Evolutionary conservation across 805 yeast genomes (phyloP).

Genomic region (Candida taoyuanica): DNA sequence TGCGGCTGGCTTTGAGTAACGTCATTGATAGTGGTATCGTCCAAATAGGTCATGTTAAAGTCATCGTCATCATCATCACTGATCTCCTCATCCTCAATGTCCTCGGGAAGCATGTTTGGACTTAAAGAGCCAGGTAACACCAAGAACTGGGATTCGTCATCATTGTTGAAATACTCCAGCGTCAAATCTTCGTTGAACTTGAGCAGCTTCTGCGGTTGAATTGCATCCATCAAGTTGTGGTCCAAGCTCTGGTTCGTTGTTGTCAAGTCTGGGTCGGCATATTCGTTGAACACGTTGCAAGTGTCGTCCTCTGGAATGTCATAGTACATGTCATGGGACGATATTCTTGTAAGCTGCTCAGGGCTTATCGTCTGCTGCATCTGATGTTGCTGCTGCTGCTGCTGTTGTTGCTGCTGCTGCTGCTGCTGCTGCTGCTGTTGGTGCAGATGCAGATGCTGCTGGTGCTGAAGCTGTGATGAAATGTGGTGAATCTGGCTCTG

Average conservation of each 20-base stretch:
- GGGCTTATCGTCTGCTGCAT: slow-evolving; percentile 4
- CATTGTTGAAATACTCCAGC: slow-evolving; percentile 23
- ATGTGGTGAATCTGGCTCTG: slow-evolving; percentile 1
- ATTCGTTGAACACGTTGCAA: slow-evolving; percentile 21
- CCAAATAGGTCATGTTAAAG: slow-evolving; percentile 14
- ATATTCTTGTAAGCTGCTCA: slow-evolving; percentile 11
- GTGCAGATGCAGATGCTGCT: no score
- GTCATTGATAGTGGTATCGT: slow-evolving; percentile 4
- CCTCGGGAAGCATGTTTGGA: slow-evolving; percentile 24
- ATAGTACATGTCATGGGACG: slow-evolving; percentile 22
- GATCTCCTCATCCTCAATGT: slow-evolving; percentile 25
- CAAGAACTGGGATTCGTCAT: slow-evolving; percentile 21
- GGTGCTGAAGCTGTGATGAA: background rate
- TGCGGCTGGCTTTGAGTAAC: slow-evolving; percentile 1
- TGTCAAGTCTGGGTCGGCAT: slow-evolving; percentile 26
- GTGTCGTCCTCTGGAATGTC: slow-evolving; percentile 22
- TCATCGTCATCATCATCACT: slow-evolving; percentile 24
- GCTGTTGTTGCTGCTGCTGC: background rate
- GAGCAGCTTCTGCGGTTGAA: slow-evolving; percentile 15
- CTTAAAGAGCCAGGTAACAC: slow-evolving; percentile 18
- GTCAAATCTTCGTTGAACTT: slow-evolving; percentile 27
- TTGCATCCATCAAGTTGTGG: slow-evolving; percentile 4
- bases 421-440: slow-evolving; percentile 2
- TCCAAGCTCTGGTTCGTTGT: slow-evolving; percentile 20
- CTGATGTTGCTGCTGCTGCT: background rate